Percentiles rank a stretch among this genome's conserved stretches.
Conservation (phyloP, 148 eudicot species). For the Amaranthus hypochondriacus region DNA sequence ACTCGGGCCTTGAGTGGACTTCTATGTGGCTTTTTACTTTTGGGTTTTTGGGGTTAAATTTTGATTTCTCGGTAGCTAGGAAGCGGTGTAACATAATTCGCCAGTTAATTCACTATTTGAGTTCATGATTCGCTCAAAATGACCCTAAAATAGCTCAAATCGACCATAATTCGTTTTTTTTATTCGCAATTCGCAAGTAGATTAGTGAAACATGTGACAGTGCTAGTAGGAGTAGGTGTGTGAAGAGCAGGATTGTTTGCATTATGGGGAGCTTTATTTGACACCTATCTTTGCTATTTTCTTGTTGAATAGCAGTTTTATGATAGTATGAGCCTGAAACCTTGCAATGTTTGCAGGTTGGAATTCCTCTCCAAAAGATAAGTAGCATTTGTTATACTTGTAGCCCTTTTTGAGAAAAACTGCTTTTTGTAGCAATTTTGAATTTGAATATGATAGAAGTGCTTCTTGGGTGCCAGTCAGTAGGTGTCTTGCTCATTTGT, state of each 20-base stretch:
- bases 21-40: background rate
- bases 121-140: too few relatives aligned
- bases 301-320: too few relatives aligned
- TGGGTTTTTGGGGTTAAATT: background rate
- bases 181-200: too few relatives aligned
- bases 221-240: too few relatives aligned
- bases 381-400: background rate
- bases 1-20: background rate
- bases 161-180: too few relatives aligned
- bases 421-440: background rate
- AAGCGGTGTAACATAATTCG: background rate
- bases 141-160: too few relatives aligned
- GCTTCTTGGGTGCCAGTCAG: background rate
- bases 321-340: background rate
- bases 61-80: background rate
- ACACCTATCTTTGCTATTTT: too few relatives aligned
- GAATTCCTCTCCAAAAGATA: background rate
- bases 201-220: too few relatives aligned
- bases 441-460: background rate
- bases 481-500: background rate
- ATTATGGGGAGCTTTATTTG: too few relatives aligned
- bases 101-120: too few relatives aligned
- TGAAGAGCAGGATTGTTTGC: too few relatives aligned
- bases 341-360: constrained; percentile 11
- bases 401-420: background rate